Base-by-base conservation (phyloP, 1,284 basidiomycete species). In the Trichosporon sp. region DNA sequence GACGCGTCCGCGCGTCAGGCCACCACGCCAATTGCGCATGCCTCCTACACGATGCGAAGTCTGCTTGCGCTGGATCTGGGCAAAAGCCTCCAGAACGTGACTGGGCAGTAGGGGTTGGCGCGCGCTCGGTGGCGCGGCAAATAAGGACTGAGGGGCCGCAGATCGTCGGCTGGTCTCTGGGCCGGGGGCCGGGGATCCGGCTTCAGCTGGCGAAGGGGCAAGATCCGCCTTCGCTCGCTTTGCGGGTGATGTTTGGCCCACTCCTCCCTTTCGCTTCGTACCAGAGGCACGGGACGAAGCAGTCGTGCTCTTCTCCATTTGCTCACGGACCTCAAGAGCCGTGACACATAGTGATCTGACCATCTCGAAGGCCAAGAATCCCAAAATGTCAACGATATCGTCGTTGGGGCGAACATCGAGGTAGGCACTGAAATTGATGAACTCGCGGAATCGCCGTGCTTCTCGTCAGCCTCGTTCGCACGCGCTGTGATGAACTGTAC, bases 311-410 rank as follows among this genome's bases (percentile, higher is more conserved):
- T 65, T 62, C 40, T 75, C 74, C 34, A 76, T 60, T 61, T 72
- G 71, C 59, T 78, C 75, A 16, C 78, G 67, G 68, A 95, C 88
- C 36, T 89, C 86, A 25, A 93, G 84, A 1, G 91, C 92, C 1
- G 90, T 90, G 49, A 94, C 84, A 5, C 93, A 95, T 37, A 98
- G 84, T 2, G 91, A 91, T 44, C 94, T 87, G 33, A 98, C 95
- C 87, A 96, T 95, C 80, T 98, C 95, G 79, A 96, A 98, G 0
- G 93, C 90, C 31, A 98, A 85, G 81, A 98, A 98, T 16, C 95
- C 95, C 67, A 98, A 90, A 65, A 97, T 95, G 75, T 98, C 95
- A 71, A 96, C 85, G 3, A 95, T 95, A 77, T 98, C 95, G 78
- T 98, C 95, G 78, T 91, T 92, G 5, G 91, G 88, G 78, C 91